phyloP scores from a whole-genome alignment of 2,329 filamentous ascomycete genomes.

The Penicillium sp. region DNA sequence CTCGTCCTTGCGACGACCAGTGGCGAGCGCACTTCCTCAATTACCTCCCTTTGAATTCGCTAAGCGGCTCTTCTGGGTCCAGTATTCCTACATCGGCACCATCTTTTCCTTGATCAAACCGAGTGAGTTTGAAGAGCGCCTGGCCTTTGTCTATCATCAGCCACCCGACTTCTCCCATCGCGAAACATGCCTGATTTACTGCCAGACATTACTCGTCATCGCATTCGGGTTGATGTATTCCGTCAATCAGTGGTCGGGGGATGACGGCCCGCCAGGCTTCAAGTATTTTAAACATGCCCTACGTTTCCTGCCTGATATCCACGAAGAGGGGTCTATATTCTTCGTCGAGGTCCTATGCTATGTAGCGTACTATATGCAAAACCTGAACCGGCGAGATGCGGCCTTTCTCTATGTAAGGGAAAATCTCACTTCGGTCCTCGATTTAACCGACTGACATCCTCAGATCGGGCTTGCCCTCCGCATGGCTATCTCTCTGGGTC shows the following conservation, averaged over 20 bases:
- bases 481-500: conserved; percentile 54
- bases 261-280: conserved; percentile 52
- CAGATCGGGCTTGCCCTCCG: conserved; percentile 50
- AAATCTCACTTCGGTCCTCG: too few relatives aligned
- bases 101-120: conserved; percentile 53
- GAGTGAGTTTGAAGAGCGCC: conserved; percentile 44
- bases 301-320: conserved; percentile 51
- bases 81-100: conserved; percentile 54
- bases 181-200: conserved; percentile 48
- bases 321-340: conserved; percentile 52
- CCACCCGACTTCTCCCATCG: conserved; percentile 42
- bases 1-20: conserved; percentile 27
- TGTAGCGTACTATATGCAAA: conserved; percentile 55
- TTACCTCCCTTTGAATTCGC: conserved; percentile 51
- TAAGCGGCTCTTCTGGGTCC: conserved; percentile 48
- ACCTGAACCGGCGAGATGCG: conserved; percentile 52
- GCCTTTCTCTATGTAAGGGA: conserved; percentile 48
- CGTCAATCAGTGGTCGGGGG: conserved; percentile 52
- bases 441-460: conserved; percentile 4
- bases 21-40: conserved; percentile 30
- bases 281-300: conserved; percentile 52
- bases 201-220: conserved; percentile 50
- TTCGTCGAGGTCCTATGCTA: conserved; percentile 54
- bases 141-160: conserved; percentile 44
- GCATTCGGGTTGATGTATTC: conserved; percentile 55